phyloP scores from a whole-genome alignment of 257 asterid genomes.

The Echium plantagineum region DNA sequence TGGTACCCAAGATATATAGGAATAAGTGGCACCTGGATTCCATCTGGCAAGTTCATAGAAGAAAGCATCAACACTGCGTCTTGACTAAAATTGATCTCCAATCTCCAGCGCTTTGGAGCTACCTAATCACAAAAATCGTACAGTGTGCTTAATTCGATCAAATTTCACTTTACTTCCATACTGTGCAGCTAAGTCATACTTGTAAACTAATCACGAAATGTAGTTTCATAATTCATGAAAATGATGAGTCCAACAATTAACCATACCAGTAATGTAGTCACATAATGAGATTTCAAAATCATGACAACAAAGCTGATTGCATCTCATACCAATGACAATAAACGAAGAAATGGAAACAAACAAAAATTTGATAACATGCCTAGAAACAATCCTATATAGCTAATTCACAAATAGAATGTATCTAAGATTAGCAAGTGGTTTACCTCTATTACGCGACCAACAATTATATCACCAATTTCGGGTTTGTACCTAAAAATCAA shows the following conservation, averaged over 20 bases:
- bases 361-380: neutral
- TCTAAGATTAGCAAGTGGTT: neutral
- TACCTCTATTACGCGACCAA: slow-evolving; percentile 93
- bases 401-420: neutral
- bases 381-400: neutral
- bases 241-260: neutral
- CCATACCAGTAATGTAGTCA: neutral
- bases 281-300: neutral
- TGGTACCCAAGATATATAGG: neutral
- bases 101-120: slow-evolving; percentile 90
- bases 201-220: neutral
- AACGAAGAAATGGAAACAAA: neutral
- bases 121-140: slow-evolving; percentile 29
- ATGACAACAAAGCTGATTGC: neutral
- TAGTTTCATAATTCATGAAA: neutral
- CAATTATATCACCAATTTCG: slow-evolving; percentile 82
- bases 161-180: neutral
- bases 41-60: slow-evolving; percentile 91
- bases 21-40: slow-evolving; percentile 61
- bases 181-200: neutral
- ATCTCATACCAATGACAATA: no score
- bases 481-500: slow-evolving; percentile 66
- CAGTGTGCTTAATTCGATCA: neutral
- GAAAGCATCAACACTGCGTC: slow-evolving; percentile 96
- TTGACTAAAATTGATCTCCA: slow-evolving; percentile 84